Base-by-base conservation (phyloP, 257 asterid species). In the Nicotiana sylvestris region DNA sequence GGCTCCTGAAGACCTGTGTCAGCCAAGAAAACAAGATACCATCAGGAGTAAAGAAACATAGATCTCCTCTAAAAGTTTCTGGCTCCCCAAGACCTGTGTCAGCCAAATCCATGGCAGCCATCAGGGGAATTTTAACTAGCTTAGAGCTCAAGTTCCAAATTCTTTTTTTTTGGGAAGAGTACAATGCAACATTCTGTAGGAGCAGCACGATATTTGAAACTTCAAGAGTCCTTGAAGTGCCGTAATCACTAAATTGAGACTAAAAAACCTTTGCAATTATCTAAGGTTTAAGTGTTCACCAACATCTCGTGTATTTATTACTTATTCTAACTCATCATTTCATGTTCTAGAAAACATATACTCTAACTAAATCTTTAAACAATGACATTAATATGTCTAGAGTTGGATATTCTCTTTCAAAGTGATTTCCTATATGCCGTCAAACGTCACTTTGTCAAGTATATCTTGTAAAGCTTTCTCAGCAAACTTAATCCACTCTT, bases 31-130 rank as follows among this genome's bases (percentile, higher is more conserved):
- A 25, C 32, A 1, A 69, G 77, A 39, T 91, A 62, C 78, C 88
- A 11, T 78, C 87, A 21, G 89, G 90, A 77, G 86, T 87, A 76
- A 77, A 27, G 15, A 80, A 9, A 25, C 9, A 77, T 33, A 30
- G n/a, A 35, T 68, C 84, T 66, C 76, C 84, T 9, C 61, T 78
- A 12, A 84, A 46, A 57, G 11, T 16, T 68, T 12, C 76, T 39
- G 29, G 7, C 55, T 81, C 67, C 78, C 15, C 81, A 25, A 82
- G 29, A 58, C 64, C 85, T 57, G 80, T 55, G 49, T 43, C 10
- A 7, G 49, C 49, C 49, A 43, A 39, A 39, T 6, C 11, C 11
- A 43, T 43, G 49, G 49, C 49, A 39, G 7, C 49, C 49, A 7
- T 39, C 2, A 39, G 11, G 11, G 49, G 11, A 8, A 43, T 43